Conservation (phyloP, 176 grass and related monocot species). For the Metroxylon sagu region DNA sequence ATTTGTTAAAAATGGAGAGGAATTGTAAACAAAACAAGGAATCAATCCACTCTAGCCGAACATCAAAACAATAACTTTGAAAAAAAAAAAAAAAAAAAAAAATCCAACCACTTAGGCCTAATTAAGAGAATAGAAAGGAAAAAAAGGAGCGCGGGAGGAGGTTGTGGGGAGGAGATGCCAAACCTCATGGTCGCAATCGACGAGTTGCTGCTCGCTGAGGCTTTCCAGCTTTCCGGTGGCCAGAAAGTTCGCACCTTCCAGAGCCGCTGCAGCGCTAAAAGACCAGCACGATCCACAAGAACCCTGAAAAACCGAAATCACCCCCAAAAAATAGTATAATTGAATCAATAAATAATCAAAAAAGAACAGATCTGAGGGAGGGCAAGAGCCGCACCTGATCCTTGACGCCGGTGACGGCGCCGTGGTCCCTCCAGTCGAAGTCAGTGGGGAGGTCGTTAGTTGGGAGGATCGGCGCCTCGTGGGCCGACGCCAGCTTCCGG, state of each 20-base stretch:
- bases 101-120: no score
- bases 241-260: constrained; percentile 77
- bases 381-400: constrained; percentile 38
- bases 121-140: no score
- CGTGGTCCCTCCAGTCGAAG: constrained; percentile 75
- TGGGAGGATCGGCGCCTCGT: constrained; percentile 59
- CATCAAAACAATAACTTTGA: no score
- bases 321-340: neutral
- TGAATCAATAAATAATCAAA: no score
- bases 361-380: no score
- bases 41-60: no score
- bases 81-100: no score
- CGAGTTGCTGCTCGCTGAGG: constrained; percentile 83
- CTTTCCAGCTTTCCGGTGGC: constrained; percentile 64
- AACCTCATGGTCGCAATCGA: constrained; percentile 89
- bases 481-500: constrained; percentile 20
- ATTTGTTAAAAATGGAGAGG: no score
- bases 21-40: no score
- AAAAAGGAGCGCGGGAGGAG: no score
- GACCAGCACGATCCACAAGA: constrained; percentile 91
- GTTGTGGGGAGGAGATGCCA: neutral
- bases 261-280: constrained; percentile 65
- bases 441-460: constrained; percentile 56
- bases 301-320: constrained; percentile 29
- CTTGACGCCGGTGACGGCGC: constrained; percentile 69